Base-by-base conservation (phyloP, 306 rosid species). In the Sphenostylis stenocarpa region DNA sequence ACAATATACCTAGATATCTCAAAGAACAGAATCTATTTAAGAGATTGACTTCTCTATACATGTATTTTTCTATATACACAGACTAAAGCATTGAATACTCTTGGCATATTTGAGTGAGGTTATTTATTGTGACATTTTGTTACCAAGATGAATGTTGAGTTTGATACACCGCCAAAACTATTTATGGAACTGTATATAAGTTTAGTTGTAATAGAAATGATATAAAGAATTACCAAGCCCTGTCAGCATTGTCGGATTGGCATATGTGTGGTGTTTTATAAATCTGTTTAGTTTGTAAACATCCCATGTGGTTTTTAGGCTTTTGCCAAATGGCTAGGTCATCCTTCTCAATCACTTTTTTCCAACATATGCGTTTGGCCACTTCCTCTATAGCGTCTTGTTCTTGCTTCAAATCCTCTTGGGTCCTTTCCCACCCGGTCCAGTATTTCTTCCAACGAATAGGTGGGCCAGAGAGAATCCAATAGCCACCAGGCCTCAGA, bases 391-490 rank as follows among this genome's bases (percentile, higher is more conserved):
- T 91, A 4, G 87, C 31, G 31, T 92, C 96, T 80, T 96, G 99
- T 82, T 96, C 98, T 79, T 77, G 81, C 72, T 91, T 89, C 84
- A 96, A 84, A 80, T 96, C 97, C 23, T 95, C 92, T 80, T 89
- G 74, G 1, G 91, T 91, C 77, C 98, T 89, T 65, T 92, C 98
- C 99, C 99, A 95, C 6, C 99, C 98, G 38, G 69, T 88, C 97
- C 97, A 96, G 58, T 92, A 83, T 80, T 45, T 88, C 84, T 91
- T 89, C 99, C 99, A 96, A 52, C 81, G 23, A 24, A 96, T 91
- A 2, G 99, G 99, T 12, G 99, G 99, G 4, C 99, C 99, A 5
- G 99, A 96, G 5, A 96, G 96, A 84, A 96, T 86, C 99, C 99
- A 96, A 74, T 96, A 96, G 2, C 94, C 98, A 34, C 99, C 98